These are phyloP conservation scores for Botrytis byssoidea DNA, from an alignment of 2,329 filamentous ascomycete species.

Conservation along the genomic window DNA sequence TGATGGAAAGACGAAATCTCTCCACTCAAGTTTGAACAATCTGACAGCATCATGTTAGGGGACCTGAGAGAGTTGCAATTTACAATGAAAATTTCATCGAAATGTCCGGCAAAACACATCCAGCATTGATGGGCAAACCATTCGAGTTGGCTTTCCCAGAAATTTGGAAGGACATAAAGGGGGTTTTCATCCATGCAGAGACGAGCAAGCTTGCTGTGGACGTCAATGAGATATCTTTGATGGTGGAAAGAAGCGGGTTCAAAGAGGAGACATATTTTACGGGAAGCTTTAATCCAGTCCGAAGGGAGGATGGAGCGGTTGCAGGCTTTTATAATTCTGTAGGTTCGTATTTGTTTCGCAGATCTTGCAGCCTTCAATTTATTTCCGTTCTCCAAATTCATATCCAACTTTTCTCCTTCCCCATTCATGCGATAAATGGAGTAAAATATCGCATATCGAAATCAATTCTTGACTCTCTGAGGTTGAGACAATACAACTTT, in stretches of 20 bases:
- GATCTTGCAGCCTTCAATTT: not conserved
- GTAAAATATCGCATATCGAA: not conserved
- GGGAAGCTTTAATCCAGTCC: slow-evolving; percentile 34
- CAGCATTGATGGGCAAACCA: slow-evolving; percentile 29
- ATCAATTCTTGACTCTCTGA: not conserved
- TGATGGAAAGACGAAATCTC: not conserved
- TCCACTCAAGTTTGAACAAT: not conserved
- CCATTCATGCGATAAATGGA: not conserved
- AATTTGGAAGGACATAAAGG: slow-evolving; percentile 25
- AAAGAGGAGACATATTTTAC: slow-evolving; percentile 35
- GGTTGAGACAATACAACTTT: not conserved
- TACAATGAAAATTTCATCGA: slow-evolving; percentile 35
- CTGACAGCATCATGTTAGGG: slow-evolving; percentile 26
- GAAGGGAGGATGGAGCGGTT: slow-evolving; percentile 29
- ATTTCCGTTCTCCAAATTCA: not conserved
- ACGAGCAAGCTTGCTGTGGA: slow-evolving; percentile 26
- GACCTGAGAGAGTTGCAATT: slow-evolving; percentile 29
- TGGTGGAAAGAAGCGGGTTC: slow-evolving; percentile 31
- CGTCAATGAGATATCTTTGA: slow-evolving; percentile 32
- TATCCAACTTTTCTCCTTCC: too few relatives aligned
- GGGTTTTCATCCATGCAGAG: slow-evolving; percentile 29
- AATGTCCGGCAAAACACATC: slow-evolving; percentile 32
- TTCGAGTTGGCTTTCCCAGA: slow-evolving; percentile 30
- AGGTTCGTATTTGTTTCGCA: slow-evolving; percentile 3
- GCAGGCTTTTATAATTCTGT: slow-evolving; percentile 33